Evolutionary conservation across 495 filamentous ascomycete genomes (phyloP).

Genomic region (Lineolata rhizophorae): DNA sequence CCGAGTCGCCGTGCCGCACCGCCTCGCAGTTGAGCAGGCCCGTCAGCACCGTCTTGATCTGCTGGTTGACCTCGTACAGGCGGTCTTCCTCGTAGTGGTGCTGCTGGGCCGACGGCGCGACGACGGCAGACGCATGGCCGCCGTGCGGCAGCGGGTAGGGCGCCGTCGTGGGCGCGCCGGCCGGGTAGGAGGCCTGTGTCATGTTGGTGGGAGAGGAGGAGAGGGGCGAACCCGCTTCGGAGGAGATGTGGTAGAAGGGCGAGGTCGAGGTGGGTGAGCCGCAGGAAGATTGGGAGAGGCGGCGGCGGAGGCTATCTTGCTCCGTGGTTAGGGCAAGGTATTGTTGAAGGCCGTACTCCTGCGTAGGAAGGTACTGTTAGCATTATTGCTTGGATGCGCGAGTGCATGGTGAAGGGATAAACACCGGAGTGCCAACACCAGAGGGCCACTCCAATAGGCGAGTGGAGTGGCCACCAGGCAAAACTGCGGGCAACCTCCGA

Average conservation of each 20-base stretch:
- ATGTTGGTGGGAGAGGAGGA: slow-evolving; percentile 5
- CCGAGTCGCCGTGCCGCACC: slow-evolving; percentile 27
- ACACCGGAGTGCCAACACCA: too few species aligned
- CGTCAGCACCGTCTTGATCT: slow-evolving; percentile 41
- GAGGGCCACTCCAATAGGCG: too few species aligned
- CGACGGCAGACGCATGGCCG: background rate
- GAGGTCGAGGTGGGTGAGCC: slow-evolving; percentile 5
- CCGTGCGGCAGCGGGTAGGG: background rate
- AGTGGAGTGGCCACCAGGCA: too few species aligned
- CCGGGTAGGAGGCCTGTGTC: slow-evolving; percentile 1
- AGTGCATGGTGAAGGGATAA: too few species aligned
- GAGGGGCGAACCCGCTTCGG: slow-evolving; percentile 7
- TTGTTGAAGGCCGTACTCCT: slow-evolving; percentile 6
- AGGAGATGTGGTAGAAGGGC: slow-evolving; percentile 6
- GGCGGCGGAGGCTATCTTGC: slow-evolving; percentile 12
- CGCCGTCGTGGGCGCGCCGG: slow-evolving; percentile 4
- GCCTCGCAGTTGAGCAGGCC: slow-evolving; percentile 41
- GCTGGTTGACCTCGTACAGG: slow-evolving; percentile 36
- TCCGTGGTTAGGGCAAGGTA: slow-evolving; percentile 11
- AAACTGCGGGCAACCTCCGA: too few species aligned
- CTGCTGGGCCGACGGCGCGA: background rate
- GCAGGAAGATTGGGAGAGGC: slow-evolving; percentile 12
- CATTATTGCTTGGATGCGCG: too few species aligned
- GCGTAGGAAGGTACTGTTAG: slow-evolving; percentile 1
- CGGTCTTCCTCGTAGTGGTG: slow-evolving; percentile 28